Conservation (phyloP, 2,329 filamentous ascomycete genomes). For the Acephala macrosclerotiorum region DNA sequence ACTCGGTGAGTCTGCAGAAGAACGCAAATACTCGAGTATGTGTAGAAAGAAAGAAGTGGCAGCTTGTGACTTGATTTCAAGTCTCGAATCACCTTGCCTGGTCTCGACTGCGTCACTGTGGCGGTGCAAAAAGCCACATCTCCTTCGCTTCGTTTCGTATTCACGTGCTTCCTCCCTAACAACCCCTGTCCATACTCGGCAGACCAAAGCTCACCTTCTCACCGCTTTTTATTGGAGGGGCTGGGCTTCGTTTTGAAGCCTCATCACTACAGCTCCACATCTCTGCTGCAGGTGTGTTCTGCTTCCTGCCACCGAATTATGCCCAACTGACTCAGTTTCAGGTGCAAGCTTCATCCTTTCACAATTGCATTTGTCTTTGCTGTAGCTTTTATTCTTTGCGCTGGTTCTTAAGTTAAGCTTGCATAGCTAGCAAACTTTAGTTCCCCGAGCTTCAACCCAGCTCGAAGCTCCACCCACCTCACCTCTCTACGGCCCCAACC, state of each 20-base stretch:
- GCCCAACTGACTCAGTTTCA: not conserved
- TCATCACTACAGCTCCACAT: slow-evolving; percentile 1
- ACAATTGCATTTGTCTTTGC: not conserved
- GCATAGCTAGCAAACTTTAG: not conserved
- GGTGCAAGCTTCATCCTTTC: not conserved
- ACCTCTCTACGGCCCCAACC: not conserved
- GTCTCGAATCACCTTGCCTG: not conserved
- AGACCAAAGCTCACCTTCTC: slow-evolving; percentile 8
- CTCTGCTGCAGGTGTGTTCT: not conserved
- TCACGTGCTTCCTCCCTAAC: not conserved
- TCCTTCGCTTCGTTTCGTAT: slow-evolving; percentile 10
- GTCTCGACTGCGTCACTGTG: slow-evolving; percentile 25
- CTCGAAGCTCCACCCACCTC: not conserved
- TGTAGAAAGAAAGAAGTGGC: not conserved
- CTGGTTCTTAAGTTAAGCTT: not conserved
- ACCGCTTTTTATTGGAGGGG: slow-evolving; percentile 11
- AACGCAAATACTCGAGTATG: slow-evolving; percentile 2
- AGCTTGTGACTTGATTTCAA: not conserved
- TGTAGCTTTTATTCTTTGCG: not conserved
- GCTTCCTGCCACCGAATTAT: slow-evolving; percentile 3
- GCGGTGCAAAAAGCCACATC: slow-evolving; percentile 30
- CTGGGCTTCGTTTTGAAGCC: slow-evolving; percentile 7
- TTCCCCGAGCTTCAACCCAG: not conserved
- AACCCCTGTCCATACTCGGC: slow-evolving; percentile 13
- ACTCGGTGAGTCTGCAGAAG: slow-evolving; percentile 2